Evolutionary conservation across 2,329 filamentous ascomycete genomes (phyloP), one percentile per base, ranked within the genome.

Genomic region (Phialocephala subalpina): DNA sequence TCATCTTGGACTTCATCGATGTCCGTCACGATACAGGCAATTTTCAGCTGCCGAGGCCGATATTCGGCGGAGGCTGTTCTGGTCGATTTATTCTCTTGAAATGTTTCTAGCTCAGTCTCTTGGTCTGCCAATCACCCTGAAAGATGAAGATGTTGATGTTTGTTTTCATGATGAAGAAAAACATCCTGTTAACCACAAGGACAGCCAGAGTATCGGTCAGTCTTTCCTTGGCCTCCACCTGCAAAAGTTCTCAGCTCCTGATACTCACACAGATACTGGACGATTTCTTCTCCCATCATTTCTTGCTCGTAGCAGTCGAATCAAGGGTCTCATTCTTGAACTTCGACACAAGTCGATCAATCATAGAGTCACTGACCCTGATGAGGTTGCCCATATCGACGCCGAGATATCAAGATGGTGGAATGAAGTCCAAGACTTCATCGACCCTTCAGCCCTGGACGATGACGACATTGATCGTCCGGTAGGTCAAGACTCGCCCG

Each of bases 1-100:
- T 53, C 85, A 88, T 56, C 75, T 87, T 1, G 86, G 86, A 0
- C 79, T 88, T n/a, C 86, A 88, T 74, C 81, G 86, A 2, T 88
- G 86, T 62, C 85, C 86, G 1, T 78, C 79, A 5, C 80, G 86
- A 0, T 87, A 82, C 63, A 77, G 81, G 0, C 82, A 83, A 53
- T 87, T 88, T 69, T 81, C 77, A 0, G 63, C 73, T 1, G 74
- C 80, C 11, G 84, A 87, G 49, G 79, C 78, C 2, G 78, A 81
- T 2, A 79, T 85, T 36, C 80, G 86, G 1, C 81, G 83, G 16
- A 80, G 85, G 0, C 75, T 88, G 0, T 87, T 87, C 67, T 88
- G 85, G 85, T 83, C 83, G 1, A 80, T 87, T 0, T 88, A 87
- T 58, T 82, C 79, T 18, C 74, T 87, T 0, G 86, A 88, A 52